These are phyloP conservation scores for Backusella westeae DNA, from an alignment of 192 early-diverging fungal species.

Conservation along the genomic window DNA sequence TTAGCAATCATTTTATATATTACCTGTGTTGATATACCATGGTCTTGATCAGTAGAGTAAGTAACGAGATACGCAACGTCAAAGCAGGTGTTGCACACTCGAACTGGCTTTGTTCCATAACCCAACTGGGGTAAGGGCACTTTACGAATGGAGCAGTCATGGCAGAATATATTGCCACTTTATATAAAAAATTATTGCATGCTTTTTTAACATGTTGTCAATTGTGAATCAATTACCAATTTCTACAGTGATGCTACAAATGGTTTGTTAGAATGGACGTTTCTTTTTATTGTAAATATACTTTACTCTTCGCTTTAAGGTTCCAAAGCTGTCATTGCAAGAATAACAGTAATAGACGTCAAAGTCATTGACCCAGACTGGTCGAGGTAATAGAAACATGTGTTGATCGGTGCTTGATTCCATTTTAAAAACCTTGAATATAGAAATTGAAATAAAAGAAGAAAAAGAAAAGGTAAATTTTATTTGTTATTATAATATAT, in stretches of 20 bases:
- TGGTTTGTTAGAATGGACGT: background rate
- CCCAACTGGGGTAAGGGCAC: conserved; percentile 54
- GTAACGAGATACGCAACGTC: conserved; percentile 56
- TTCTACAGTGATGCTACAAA: conserved; percentile 56
- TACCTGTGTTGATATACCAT: conserved; percentile 53
- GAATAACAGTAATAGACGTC: conserved; percentile 44
- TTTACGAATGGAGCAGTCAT: conserved; percentile 50
- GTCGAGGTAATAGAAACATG: conserved; percentile 45
- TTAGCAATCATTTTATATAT: background rate
- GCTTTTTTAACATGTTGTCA: background rate
- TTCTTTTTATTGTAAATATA: background rate
- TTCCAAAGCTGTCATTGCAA: conserved; percentile 42
- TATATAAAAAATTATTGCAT: background rate
- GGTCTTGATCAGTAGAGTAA: conserved; percentile 53
- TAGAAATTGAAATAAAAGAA: background rate
- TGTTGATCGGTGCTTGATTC: conserved; percentile 12
- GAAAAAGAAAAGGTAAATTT: background rate
- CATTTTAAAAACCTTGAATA: background rate
- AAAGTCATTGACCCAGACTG: conserved; percentile 49
- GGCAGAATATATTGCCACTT: conserved; percentile 58
- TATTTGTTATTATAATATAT: background rate
- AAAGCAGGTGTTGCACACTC: conserved; percentile 55
- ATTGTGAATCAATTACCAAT: conserved; percentile 40
- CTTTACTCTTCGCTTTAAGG: conserved; percentile 47
- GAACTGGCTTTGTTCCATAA: conserved; percentile 46